phyloP scores from a whole-genome alignment of 2,329 filamentous ascomycete genomes.

The Cercospora sp. region DNA sequence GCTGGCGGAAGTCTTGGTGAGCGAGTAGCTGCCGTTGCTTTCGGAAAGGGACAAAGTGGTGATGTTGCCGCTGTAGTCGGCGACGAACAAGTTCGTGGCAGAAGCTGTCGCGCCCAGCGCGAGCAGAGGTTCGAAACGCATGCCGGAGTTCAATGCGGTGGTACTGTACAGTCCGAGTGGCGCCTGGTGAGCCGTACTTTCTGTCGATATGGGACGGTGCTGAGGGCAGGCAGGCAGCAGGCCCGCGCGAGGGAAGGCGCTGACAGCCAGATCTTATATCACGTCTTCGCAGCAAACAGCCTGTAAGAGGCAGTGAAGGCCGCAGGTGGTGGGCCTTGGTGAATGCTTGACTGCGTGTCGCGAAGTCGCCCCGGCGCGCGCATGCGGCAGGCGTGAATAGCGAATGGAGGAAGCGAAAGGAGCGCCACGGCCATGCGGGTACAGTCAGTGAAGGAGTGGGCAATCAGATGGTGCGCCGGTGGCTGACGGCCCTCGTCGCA shows the following conservation, averaged over 20 bases:
- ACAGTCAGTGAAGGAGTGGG: background rate
- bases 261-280: background rate
- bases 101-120: conserved; percentile 28
- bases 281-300: background rate
- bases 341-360: background rate
- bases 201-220: background rate
- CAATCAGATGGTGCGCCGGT: background rate
- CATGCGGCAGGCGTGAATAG: background rate
- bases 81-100: conserved; percentile 45
- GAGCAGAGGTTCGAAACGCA: conserved; percentile 22
- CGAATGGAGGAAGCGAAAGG: background rate
- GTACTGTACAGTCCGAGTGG: background rate
- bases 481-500: background rate
- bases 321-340: background rate
- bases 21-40: conserved; percentile 37
- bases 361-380: background rate
- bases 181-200: background rate
- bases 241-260: background rate
- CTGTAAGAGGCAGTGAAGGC: background rate
- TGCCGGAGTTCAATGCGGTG: conserved; percentile 7
- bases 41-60: conserved; percentile 43
- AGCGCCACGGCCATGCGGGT: background rate
- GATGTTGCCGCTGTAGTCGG: conserved; percentile 50
- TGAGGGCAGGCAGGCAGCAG: background rate
- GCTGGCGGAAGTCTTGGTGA: conserved; percentile 49